These are phyloP conservation scores for Saksenaea oblongispora DNA, from an alignment of 371 early-diverging fungal genomes.

Conservation along the genomic window DNA sequence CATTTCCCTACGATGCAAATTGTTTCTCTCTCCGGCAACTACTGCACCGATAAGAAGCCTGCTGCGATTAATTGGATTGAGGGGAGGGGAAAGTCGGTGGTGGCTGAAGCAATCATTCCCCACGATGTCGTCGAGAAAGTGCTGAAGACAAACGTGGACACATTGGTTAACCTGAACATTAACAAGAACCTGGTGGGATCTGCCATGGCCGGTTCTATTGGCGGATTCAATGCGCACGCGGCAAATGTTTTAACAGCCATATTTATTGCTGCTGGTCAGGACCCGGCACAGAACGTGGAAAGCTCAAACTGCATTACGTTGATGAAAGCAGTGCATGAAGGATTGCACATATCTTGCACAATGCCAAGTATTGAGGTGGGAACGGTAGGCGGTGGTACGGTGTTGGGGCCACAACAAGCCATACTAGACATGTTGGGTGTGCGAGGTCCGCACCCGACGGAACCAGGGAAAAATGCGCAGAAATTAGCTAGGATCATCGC, in stretches of 20 bases:
- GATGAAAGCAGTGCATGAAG: conserved; percentile 88
- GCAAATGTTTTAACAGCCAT: conserved; percentile 96
- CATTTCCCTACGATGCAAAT: conserved; percentile 80
- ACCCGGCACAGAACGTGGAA: conserved; percentile 97
- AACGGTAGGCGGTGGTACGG: conserved; percentile 96
- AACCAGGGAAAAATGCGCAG: conserved; percentile 90
- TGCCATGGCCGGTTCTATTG: conserved; percentile 93
- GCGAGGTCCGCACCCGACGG: conserved; percentile 78
- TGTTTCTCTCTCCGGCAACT: conserved; percentile 90
- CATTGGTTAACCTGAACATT: conserved; percentile 80
- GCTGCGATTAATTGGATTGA: conserved; percentile 98
- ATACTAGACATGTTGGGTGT: conserved; percentile 91
- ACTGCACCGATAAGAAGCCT: conserved; percentile 98
- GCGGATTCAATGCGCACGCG: conserved; percentile 97
- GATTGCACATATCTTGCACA: conserved; percentile 83
- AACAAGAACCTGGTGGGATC: conserved; percentile 93
- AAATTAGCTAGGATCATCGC: conserved; percentile 87
- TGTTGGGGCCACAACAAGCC: conserved; percentile 85
- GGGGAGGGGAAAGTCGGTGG: conserved; percentile 96
- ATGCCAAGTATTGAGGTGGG: conserved; percentile 98
- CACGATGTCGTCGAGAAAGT: conserved; percentile 79
- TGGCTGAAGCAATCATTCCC: conserved; percentile 86
- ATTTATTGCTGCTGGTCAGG: conserved; percentile 95
- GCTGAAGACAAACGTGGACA: conserved; percentile 85
- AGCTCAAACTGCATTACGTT: conserved; percentile 92